Evolutionary conservation across 1,139 yeast species (phyloP), one percentile per base, ranked within the genome.

Genomic region (Hyphopichia pseudoburtonii): DNA sequence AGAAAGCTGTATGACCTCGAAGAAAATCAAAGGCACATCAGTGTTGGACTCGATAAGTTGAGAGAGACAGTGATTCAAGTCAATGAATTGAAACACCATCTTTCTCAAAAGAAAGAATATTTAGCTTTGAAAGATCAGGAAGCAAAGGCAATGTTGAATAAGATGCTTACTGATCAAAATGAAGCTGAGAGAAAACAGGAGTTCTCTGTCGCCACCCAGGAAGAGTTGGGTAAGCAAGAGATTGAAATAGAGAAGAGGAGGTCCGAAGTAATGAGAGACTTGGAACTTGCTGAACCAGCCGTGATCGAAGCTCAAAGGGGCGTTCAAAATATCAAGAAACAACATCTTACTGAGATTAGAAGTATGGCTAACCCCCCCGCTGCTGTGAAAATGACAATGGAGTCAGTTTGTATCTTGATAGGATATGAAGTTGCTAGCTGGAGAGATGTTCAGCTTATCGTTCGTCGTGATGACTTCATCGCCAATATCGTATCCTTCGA

Each of bases 281-380:
- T 92, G 26, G 82, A 78, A 14, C 64, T 70, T 8, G 95, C 92
- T 0, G 95, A 88, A 50, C 96, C 97, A 0, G 85, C 94, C 1
- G 84, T 90, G 5, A 46, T 77, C 3, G 95, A 85, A 46, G 97
- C 97, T 0, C 87, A 84, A 51, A 65, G 76, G 43, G 95, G 96
- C 18, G 97, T 92, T 12, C 86, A 86, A 48, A 86, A 87, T 51
- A 92, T 92, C 46, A 89, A 89, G 59, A 92, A 90, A 56, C 95
- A 87, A 45, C 97, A 92, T 52, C 69, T 92, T 32, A 86, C 95
- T 0, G 98, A 92, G 58, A 67, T 92, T 28, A 68, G 96, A 51
- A 84, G 96, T 26, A 86, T 92, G 95, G 62, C 78, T 4, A 87
- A 88, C 44, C 98, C 98, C 0, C 98, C 98, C 0, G 83, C 80